Evolutionary conservation across 1,284 basidiomycete genomes (phyloP), one percentile per base, ranked within the genome.

Genomic region (Wolfiporia cocos): DNA sequence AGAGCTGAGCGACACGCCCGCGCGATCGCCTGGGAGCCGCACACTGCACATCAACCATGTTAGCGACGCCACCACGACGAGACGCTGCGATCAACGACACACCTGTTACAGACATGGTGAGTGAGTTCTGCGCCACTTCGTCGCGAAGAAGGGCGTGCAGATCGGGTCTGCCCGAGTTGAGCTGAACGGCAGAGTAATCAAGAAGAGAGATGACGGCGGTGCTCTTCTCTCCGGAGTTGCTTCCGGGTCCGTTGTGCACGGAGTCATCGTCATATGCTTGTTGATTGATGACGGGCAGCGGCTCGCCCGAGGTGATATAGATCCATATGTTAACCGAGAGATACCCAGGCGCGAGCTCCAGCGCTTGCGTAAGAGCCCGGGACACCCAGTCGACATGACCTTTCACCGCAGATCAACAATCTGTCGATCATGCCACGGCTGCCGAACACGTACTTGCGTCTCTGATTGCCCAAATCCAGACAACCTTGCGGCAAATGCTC

Each of bases 381-480:
- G 62, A 59, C 24, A 72, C 63, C 66, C 69, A 72, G n/a, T 59
- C 49, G n/a, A 71, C 52, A 42, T 73, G 65, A 10, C 56, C 67
- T 70, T 41, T 9, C 18, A n/a, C 15, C 10, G 14, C 4, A 3
- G 1, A 31, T 43, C 14, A 41, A 37, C 10, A 4, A 22, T 32
- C 12, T 20, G 20, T 18, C 34, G n/a, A 7, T 22, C 28, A 37
- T 15, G 11, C 12, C 24, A 22, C 20, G 15, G 18, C 14, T 22
- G 12, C 19, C 19, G 12, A 12, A 36, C 4, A 51, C 64, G 34
- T 30, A 72, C 72, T 60, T 26, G 58, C 39, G 37, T 68, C 58
- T 7, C 70, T 65, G 26, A 72, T 61, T 1, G 64, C 57, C 73
- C 73, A 76, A 15, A 72, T 48, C 48, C 73, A 71, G 1, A 69